These are phyloP conservation scores for Ogataea paraovalis DNA, from an alignment of 805 yeast genomes.

Conservation along the genomic window DNA sequence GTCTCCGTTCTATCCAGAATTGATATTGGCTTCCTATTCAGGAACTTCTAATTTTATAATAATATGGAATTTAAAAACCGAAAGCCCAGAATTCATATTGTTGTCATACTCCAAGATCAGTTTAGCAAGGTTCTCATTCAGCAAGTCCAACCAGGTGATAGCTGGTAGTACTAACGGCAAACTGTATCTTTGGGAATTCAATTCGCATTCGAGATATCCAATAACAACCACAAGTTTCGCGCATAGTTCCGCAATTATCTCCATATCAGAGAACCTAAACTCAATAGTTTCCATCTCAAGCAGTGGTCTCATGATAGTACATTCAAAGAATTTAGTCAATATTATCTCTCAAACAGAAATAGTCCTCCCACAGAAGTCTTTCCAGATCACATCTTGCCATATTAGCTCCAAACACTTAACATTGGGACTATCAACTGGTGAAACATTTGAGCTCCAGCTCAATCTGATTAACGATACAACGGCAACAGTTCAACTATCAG, in stretches of 20 bases:
- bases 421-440: slow-evolving; percentile 23
- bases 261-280: slow-evolving; percentile 23
- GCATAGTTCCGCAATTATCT: slow-evolving; percentile 17
- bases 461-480: slow-evolving; percentile 10
- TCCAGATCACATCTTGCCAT: slow-evolving; percentile 17
- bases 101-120: slow-evolving; percentile 38
- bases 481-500: neutral
- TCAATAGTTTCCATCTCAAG: slow-evolving; percentile 22
- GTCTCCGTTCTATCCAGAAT: slow-evolving; percentile 28
- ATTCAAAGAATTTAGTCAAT: slow-evolving; percentile 23
- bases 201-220: slow-evolving; percentile 29
- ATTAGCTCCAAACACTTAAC: slow-evolving; percentile 18
- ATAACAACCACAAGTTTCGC: slow-evolving; percentile 9
- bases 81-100: slow-evolving; percentile 34
- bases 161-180: slow-evolving; percentile 51
- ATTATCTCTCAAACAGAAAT: slow-evolving; percentile 9
- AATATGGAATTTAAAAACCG: slow-evolving; percentile 28
- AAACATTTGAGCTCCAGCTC: slow-evolving; percentile 12
- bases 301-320: slow-evolving; percentile 18
- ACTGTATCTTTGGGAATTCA: slow-evolving; percentile 46
- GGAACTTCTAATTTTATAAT: slow-evolving; percentile 15
- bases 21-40: slow-evolving; percentile 25
- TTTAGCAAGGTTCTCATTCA: slow-evolving; percentile 37
- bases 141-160: slow-evolving; percentile 37
- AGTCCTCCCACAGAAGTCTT: neutral